phyloP scores from a whole-genome alignment of 2,329 filamentous ascomycete genomes.

The Aspergillus sp. region DNA sequence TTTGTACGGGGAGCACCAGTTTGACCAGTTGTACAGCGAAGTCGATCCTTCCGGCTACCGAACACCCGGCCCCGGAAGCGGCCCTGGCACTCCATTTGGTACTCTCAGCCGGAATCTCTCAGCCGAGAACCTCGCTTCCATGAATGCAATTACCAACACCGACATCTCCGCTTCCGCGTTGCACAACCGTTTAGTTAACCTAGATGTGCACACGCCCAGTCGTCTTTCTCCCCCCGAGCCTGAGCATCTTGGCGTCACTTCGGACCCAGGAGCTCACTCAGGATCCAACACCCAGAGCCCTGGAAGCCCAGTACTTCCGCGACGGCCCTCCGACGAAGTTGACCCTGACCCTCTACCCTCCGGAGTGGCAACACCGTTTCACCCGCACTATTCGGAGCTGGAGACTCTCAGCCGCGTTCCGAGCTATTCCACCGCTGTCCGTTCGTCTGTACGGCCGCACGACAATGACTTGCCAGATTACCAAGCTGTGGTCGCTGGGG shows the following conservation, averaged over 20 bases:
- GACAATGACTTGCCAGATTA: slow-evolving; percentile 65
- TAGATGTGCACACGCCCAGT: slow-evolving; percentile 41
- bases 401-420: slow-evolving; percentile 70
- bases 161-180: slow-evolving; percentile 64
- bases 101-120: slow-evolving; percentile 72
- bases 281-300: slow-evolving; percentile 29
- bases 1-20: slow-evolving; percentile 82
- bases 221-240: slow-evolving; percentile 23
- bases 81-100: slow-evolving; percentile 76
- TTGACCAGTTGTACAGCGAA: slow-evolving; percentile 88
- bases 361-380: slow-evolving; percentile 43
- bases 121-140: slow-evolving; percentile 71
- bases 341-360: slow-evolving; percentile 43
- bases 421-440: slow-evolving; percentile 73
- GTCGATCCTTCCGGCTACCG: slow-evolving; percentile 79
- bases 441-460: slow-evolving; percentile 59
- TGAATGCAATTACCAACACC: slow-evolving; percentile 52
- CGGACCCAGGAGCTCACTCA: slow-evolving; percentile 30
- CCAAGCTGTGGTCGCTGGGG: slow-evolving; percentile 50
- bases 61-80: slow-evolving; percentile 65
- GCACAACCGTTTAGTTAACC: slow-evolving; percentile 65
- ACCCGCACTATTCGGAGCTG: slow-evolving; percentile 55
- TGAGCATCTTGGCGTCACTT: slow-evolving; percentile 26
- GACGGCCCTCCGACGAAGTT: slow-evolving; percentile 49
- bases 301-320: slow-evolving; percentile 40